These are phyloP conservation scores for Lepidium aucheri DNA, from an alignment of 345 rosid species.

Conservation along the genomic window DNA sequence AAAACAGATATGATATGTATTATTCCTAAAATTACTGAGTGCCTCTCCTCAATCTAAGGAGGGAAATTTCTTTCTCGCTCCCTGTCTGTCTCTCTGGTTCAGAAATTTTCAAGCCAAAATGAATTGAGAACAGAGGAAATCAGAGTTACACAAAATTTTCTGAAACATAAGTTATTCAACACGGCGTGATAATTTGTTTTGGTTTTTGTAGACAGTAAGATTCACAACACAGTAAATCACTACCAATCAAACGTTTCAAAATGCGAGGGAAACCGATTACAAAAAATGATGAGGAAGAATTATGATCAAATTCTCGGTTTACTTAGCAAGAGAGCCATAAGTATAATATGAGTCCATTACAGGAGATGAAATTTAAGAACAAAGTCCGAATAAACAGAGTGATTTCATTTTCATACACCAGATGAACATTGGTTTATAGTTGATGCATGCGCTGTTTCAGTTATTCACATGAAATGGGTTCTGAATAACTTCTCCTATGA, in stretches of 20 bases:
- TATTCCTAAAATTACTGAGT: neutral
- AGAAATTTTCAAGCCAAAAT: conserved; percentile 7
- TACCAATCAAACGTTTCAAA: neutral
- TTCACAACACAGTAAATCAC: neutral
- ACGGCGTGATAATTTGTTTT: neutral
- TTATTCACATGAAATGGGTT: neutral
- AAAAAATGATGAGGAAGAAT: neutral
- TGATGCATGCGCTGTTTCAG: neutral
- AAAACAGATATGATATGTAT: conserved; percentile 11
- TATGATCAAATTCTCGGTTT: neutral
- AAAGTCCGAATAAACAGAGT: neutral
- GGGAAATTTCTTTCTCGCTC: neutral
- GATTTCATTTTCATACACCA: neutral
- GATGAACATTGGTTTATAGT: neutral
- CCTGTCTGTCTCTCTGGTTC: neutral
- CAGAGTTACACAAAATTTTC: neutral
- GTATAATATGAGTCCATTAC: neutral
- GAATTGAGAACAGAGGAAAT: neutral
- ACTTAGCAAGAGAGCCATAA: neutral
- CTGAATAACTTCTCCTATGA: neutral
- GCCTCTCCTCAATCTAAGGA: conserved; percentile 20
- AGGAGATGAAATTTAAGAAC: too few species aligned
- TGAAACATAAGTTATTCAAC: neutral
- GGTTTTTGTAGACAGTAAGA: neutral
- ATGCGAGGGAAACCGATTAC: neutral